Base-by-base conservation (phyloP, 192 early-diverging fungal genomes). In the Mortierella hygrophila region DNA sequence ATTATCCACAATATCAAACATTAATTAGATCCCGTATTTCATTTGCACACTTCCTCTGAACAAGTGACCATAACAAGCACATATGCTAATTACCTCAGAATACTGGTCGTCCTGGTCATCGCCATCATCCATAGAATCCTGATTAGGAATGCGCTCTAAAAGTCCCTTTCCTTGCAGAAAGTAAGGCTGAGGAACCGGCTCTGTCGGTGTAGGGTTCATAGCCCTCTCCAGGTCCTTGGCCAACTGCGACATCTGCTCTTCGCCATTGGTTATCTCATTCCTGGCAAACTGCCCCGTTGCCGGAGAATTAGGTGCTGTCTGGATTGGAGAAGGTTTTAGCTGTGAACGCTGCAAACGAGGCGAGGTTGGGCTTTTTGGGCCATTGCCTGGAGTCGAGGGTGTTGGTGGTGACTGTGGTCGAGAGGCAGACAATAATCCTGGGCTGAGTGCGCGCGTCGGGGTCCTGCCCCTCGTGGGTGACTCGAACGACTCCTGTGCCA, bases 201-300 rank as follows among this genome's bases (percentile, higher is more conserved):
- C 83, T 26, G 83, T 85, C 29, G 83, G 83, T 0, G 83, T 85
- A 1, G 83, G 83, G 65, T 85, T 85, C 83, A 85, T 85, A 20
- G 83, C 83, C 2, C 74, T 74, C 23, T 85, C 83, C 3, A 85
- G 44, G 68, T 85, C 83, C 49, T 42, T 79, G 41, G 74, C 83
- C 9, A 85, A 54, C 35, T 85, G 83, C 23, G 77, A 79, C 37
- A 85, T 65, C 44, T 46, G 52, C 6, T 84, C 77, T 2, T 79
- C 78, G 26, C 60, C 41, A 2, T 80, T 38, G 9, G 75, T n/a
- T n/a, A n/a, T 60, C 9, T n/a, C n/a, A 6, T 60, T 32, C 29
- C 29, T 65, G 60, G 11, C 3, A 65, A 46, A 72, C 42, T 26
- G 20, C 13, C 11, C 42, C 6, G 71, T 46, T 41, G 20, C 52